These are phyloP conservation scores for Glycine tomentella DNA, from an alignment of 306 rosid species.

Conservation along the genomic window DNA sequence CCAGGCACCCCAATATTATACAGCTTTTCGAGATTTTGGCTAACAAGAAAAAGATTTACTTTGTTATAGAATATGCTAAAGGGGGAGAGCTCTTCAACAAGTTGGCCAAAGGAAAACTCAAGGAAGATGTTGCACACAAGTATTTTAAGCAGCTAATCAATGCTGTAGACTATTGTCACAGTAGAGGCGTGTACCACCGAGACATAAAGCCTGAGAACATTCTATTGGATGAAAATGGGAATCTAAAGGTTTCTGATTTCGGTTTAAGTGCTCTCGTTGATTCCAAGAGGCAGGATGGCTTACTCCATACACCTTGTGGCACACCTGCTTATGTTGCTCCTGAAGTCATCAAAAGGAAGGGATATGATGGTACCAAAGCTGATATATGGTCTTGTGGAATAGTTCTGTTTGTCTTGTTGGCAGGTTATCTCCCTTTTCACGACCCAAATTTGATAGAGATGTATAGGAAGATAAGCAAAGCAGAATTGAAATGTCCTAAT, in stretches of 20 bases:
- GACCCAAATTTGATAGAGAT: constrained; percentile 84
- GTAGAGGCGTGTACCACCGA: constrained; percentile 88
- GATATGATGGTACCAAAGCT: constrained; percentile 92
- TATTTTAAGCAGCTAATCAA: constrained; percentile 80
- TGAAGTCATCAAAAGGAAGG: constrained; percentile 79
- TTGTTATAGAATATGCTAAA: constrained; percentile 86
- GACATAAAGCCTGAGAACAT: constrained; percentile 94
- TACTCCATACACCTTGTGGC: constrained; percentile 90
- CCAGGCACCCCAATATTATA: constrained; percentile 79
- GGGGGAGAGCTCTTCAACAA: constrained; percentile 90
- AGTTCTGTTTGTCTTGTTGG: constrained; percentile 79
- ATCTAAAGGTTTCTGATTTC: constrained; percentile 86
- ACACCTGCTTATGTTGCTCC: constrained; percentile 98
- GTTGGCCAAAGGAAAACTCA: constrained; percentile 81
- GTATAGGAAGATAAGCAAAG: constrained; percentile 86
- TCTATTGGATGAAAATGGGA: constrained; percentile 79
- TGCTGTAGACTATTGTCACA: constrained; percentile 89
- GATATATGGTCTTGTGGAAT: constrained; percentile 98
- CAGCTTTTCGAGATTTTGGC: constrained; percentile 92
- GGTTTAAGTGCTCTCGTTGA: constrained; percentile 87
- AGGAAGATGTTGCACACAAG: constrained; percentile 71
- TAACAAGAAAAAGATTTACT: constrained; percentile 84
- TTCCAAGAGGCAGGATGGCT: constrained; percentile 63
- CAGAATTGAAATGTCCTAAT: constrained; percentile 67
- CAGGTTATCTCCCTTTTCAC: constrained; percentile 89